Evolutionary conservation across 495 filamentous ascomycete species (phyloP).

Genomic region (Podospora appendiculata): DNA sequence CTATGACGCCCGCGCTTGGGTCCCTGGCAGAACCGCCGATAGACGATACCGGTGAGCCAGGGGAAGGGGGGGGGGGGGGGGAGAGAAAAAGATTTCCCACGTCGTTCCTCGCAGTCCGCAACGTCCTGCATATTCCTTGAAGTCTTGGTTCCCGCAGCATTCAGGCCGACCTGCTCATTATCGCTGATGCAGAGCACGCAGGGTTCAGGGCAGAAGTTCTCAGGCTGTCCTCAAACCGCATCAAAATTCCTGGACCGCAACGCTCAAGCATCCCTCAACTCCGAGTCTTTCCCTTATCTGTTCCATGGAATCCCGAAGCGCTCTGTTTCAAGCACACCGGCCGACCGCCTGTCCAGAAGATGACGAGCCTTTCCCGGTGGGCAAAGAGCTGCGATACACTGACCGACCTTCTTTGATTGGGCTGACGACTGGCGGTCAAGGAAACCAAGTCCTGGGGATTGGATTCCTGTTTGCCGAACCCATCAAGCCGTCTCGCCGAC

Average conservation of each 20-base stretch:
- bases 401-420: neutral
- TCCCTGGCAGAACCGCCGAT: neutral
- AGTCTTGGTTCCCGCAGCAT: neutral
- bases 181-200: conserved; percentile 7
- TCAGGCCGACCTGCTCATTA: neutral
- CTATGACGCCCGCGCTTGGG: conserved; percentile 3
- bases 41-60: conserved; percentile 2
- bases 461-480: conserved; percentile 3
- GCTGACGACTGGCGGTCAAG: conserved; percentile 8
- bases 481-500: neutral
- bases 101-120: neutral
- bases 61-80: neutral
- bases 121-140: conserved; percentile 7
- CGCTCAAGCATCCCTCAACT: neutral
- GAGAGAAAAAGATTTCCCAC: conserved; percentile 1
- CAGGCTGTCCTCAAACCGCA: neutral
- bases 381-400: conserved; percentile 1
- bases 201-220: conserved; percentile 12
- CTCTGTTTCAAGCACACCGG: neutral
- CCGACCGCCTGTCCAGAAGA: neutral
- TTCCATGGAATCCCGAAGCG: neutral
- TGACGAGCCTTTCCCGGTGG: neutral
- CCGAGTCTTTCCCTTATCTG: neutral
- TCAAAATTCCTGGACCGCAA: neutral
- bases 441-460: neutral